phyloP scores from a whole-genome alignment of 257 asterid species.

The Solanum habrochaites region DNA sequence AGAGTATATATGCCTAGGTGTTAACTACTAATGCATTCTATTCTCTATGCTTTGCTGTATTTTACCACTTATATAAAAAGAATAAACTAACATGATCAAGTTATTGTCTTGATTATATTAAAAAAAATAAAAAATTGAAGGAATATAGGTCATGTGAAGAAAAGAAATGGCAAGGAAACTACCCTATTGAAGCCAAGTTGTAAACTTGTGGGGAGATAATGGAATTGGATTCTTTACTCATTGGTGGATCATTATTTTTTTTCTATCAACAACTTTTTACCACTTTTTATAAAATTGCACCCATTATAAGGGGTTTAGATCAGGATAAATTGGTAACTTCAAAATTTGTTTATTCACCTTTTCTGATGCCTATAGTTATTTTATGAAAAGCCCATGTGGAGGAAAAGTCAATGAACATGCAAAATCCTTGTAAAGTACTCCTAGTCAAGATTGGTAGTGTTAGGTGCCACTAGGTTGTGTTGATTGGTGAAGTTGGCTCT shows the following conservation, averaged over 20 bases:
- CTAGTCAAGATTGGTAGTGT: conserved; percentile 16
- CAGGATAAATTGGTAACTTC: neutral
- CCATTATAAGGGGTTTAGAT: neutral
- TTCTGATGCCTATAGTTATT: neutral
- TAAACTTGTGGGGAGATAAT: conserved; percentile 2
- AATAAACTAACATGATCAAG: neutral
- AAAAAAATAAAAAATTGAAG: too few species aligned
- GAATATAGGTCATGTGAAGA: neutral
- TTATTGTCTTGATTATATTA: neutral
- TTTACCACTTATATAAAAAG: neutral
- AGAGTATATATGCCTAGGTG: neutral
- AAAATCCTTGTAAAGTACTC: conserved; percentile 36
- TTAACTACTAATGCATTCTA: conserved; percentile 9
- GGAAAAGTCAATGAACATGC: conserved; percentile 37
- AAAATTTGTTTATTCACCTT: neutral
- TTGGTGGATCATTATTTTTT: conserved; percentile 1
- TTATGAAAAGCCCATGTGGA: conserved; percentile 61
- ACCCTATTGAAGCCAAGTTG: conserved; percentile 4
- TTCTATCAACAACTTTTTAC: neutral
- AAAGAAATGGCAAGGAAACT: conserved; percentile 40
- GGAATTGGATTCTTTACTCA: conserved; percentile 29
- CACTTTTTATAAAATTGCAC: neutral
- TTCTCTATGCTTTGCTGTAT: conserved; percentile 6
- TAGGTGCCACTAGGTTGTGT: conserved; percentile 1
- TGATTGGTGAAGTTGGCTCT: neutral